These are phyloP conservation scores for Mortierella antarctica DNA, from an alignment of 192 early-diverging fungal species.

Conservation along the genomic window DNA sequence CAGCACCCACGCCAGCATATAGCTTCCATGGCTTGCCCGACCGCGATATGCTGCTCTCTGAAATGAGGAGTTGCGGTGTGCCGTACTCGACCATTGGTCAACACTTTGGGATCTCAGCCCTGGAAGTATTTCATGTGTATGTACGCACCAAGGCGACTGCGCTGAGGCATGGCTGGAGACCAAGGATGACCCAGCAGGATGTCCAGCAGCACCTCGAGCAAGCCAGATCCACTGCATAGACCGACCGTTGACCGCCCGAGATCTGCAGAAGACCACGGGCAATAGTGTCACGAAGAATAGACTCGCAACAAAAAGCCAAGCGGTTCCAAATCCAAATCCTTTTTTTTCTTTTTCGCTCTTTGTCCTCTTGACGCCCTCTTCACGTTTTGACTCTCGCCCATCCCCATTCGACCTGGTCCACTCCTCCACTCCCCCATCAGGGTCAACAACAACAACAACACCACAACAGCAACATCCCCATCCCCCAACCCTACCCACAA, in stretches of 20 bases:
- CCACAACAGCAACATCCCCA: background rate
- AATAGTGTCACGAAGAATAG: background rate
- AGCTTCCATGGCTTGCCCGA: constrained; percentile 14
- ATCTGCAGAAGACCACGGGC: too few relatives aligned
- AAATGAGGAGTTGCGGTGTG: constrained; percentile 22
- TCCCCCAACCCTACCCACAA: too few relatives aligned
- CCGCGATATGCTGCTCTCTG: constrained; percentile 19
- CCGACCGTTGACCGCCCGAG: too few relatives aligned
- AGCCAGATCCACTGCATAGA: background rate
- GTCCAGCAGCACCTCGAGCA: constrained; percentile 7
- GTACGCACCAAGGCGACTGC: constrained; percentile 13
- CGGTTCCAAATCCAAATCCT: background rate
- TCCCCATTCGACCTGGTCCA: too few relatives aligned
- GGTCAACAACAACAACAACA: background rate
- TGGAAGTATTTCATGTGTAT: constrained; percentile 16
- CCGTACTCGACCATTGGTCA: constrained; percentile 1
- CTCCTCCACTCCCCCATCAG: too few relatives aligned
- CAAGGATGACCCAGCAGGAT: constrained; percentile 27
- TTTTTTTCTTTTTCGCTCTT: background rate
- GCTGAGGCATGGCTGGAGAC: constrained; percentile 11
- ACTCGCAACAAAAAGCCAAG: too few relatives aligned
- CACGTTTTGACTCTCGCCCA: too few relatives aligned
- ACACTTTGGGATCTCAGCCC: background rate
- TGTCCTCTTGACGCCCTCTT: too few relatives aligned
- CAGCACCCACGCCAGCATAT: constrained; percentile 5